phyloP scores from a whole-genome alignment of 2,329 filamentous ascomycete genomes.

The Ophiosphaerella herpotricha region DNA sequence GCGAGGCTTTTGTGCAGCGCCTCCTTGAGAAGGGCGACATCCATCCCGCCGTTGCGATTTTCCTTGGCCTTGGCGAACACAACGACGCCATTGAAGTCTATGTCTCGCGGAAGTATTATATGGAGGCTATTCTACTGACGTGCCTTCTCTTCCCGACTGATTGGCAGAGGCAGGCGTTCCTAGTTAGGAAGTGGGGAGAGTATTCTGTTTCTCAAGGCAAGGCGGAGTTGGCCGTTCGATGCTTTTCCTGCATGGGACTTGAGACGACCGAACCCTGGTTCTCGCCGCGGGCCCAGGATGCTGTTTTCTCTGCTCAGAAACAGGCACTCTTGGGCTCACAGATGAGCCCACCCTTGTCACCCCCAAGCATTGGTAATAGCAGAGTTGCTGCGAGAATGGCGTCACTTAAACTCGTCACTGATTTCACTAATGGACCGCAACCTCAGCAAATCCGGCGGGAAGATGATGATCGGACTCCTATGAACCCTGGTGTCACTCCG shows the following conservation, averaged over 20 bases:
- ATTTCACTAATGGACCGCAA: conserved; percentile 63
- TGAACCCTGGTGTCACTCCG: conserved; percentile 80
- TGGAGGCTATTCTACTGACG: conserved; percentile 90
- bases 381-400: conserved; percentile 75
- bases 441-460: conserved; percentile 69
- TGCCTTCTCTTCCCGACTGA: conserved; percentile 81
- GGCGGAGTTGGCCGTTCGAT: conserved; percentile 87
- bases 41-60: conserved; percentile 88
- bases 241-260: conserved; percentile 86
- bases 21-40: conserved; percentile 88
- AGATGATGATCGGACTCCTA: conserved; percentile 69
- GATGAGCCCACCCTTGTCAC: conserved; percentile 74
- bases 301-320: conserved; percentile 61
- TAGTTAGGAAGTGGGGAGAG: conserved; percentile 94
- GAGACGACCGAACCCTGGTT: conserved; percentile 87
- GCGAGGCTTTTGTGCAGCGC: conserved; percentile 86
- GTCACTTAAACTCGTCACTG: conserved; percentile 87
- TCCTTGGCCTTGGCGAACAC: conserved; percentile 88
- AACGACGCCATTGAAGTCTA: conserved; percentile 98
- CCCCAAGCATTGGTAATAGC: conserved; percentile 62
- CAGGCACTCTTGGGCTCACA: conserved; percentile 56
- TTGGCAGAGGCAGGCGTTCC: conserved; percentile 86
- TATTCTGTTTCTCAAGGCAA: conserved; percentile 85
- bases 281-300: conserved; percentile 75
- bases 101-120: conserved; percentile 83